Conservation (phyloP, 2,329 filamentous ascomycete species). For the Epichloe typhina region DNA sequence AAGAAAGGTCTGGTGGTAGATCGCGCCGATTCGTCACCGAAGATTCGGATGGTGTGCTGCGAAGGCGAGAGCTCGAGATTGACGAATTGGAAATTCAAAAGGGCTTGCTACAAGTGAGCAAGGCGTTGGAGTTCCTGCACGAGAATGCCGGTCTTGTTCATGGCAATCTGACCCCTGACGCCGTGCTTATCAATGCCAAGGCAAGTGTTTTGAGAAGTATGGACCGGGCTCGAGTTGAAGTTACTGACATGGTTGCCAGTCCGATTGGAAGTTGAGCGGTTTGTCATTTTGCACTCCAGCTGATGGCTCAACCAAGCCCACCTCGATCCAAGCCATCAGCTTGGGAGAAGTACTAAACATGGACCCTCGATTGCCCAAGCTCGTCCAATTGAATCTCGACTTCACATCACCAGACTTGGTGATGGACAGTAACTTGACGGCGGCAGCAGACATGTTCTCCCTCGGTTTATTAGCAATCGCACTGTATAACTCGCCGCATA, state of each 20-base stretch:
- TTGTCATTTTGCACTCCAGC: constrained; percentile 77
- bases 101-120: constrained; percentile 81
- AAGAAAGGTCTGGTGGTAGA: constrained; percentile 59
- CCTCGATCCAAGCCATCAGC: constrained; percentile 66
- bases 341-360: constrained; percentile 75
- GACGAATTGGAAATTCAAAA: constrained; percentile 98
- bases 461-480: constrained; percentile 78
- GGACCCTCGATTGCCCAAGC: constrained; percentile 67
- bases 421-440: constrained; percentile 75
- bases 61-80: constrained; percentile 74
- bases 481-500: constrained; percentile 88
- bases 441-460: constrained; percentile 85
- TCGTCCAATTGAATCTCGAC: constrained; percentile 82
- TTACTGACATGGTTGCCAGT: constrained; percentile 31
- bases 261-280: constrained; percentile 98
- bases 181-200: constrained; percentile 89
- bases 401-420: constrained; percentile 93
- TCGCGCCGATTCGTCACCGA: constrained; percentile 71
- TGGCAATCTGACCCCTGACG: constrained; percentile 80
- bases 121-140: constrained; percentile 88
- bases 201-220: constrained; percentile 26
- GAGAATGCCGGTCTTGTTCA: constrained; percentile 91
- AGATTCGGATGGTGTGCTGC: constrained; percentile 58
- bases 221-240: not conserved
- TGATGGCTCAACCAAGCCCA: constrained; percentile 59